Evolutionary conservation across 1,284 basidiomycete species (phyloP), one percentile per base, ranked within the genome.

Genomic region (Ganoderma lingzhi): DNA sequence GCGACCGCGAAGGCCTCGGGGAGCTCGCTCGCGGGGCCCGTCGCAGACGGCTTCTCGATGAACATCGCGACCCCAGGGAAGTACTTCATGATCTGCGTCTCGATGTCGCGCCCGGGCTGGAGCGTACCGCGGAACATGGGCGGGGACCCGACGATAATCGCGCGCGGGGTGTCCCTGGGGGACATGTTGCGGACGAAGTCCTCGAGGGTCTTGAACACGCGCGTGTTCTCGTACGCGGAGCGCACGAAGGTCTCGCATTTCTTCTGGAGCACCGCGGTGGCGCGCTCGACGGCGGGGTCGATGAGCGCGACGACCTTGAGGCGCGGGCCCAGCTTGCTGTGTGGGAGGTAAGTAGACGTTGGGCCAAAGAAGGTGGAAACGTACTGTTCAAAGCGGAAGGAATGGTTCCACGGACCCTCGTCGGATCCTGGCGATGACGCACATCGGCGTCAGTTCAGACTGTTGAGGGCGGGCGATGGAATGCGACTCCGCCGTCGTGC

Each of bases 301-400:
- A 99, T 94, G 68, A 99, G 86, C 17, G 96, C 97, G 66, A 96
- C 90, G 65, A 99, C 96, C 82, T 98, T 98, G 81, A 99, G 93
- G 76, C 97, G 95, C 30, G 92, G 94, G 60, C 97, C 97, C 70
- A 99, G 93, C 86, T 99, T 98, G 84, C 93, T 97, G 81, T 10
- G 66, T 58, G 73, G 32, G 67, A 6, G 51, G 69, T 72, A 65
- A 72, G 64, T 67, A 70, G 32, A 61, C 30, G 12, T 58, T 45
- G n/a, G 62, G 23, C 6, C 19, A 48, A 15, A 64, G 14, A 23
- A 61, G 42, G 42, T 65, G 30, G 48, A 63, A 61, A 68, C 89
- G 77, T 77, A 93, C 93, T 95, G 92, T 85, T 97, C 96, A 76
- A 97, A 90, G 79, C 96, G 94, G 90, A 97, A 96, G 62, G 95